Evolutionary conservation across 306 rosid species (phyloP).

Genomic region (Begonia peltatifolia): DNA sequence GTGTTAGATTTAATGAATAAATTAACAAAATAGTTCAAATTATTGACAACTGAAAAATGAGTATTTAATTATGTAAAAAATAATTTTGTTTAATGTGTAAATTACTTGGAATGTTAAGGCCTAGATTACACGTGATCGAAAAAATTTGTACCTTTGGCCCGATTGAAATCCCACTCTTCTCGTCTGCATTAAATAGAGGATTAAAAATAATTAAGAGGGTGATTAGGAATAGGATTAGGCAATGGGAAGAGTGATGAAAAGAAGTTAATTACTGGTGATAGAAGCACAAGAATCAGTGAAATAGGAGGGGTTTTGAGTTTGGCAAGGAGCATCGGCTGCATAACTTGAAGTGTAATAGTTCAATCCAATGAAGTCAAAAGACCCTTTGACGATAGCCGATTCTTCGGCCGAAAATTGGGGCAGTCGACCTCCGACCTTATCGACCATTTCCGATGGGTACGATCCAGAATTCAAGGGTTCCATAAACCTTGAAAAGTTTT

Average conservation of each 20-base stretch:
- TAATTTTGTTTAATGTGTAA: too few species aligned
- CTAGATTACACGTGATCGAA: background rate
- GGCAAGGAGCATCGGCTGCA: conserved; percentile 19
- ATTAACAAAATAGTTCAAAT: too few species aligned
- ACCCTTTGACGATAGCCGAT: conserved; percentile 16
- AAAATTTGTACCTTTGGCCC: conserved; percentile 21
- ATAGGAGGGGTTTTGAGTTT: conserved; percentile 1
- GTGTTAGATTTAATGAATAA: too few species aligned
- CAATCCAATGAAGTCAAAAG: conserved; percentile 31
- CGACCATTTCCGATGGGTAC: conserved; percentile 26
- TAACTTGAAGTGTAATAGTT: conserved; percentile 24
- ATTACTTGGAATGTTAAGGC: too few species aligned
- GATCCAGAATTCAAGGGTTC: conserved; percentile 23
- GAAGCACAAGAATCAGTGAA: conserved; percentile 14
- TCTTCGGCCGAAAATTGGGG: conserved; percentile 22
- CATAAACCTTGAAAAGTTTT: conserved; percentile 19
- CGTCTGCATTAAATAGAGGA: conserved; percentile 7
- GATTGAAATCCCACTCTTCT: conserved; percentile 28
- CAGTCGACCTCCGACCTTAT: conserved; percentile 14
- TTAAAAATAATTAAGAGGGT: too few species aligned
- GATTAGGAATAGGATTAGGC: too few species aligned
- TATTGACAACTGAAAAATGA: too few species aligned
- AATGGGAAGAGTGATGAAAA: too few species aligned
- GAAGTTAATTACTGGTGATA: conserved; percentile 7
- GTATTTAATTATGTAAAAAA: too few species aligned